Evolutionary conservation across 768 basidiomycete species (phyloP), one percentile per base, ranked within the genome.

Genomic region (Serendipita sp.): DNA sequence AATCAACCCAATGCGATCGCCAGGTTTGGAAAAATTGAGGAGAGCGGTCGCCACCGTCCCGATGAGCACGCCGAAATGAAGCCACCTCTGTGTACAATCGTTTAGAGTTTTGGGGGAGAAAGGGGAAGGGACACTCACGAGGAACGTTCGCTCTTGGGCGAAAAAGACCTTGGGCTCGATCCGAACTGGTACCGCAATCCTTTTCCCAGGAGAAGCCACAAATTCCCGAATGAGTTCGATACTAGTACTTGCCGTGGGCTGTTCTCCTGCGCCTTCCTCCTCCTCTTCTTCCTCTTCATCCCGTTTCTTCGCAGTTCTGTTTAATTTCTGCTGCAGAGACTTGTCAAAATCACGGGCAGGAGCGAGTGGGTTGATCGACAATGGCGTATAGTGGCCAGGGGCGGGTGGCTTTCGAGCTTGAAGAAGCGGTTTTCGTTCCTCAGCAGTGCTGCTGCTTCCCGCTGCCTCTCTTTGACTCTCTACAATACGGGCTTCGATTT

Each of bases 91-190:
- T 22, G 31, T 38, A 42, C 28, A 33, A 26, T 33, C 61, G 14
- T 38, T 38, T 38, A 63, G 30, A 44, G 62, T 48, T 51, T 42
- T 43, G 43, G 63, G 64, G 62, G n/a, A 58, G 7, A 41, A 24
- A 44, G 66, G 20, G 17, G 44, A 38, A 45, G 41, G 50, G 3
- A 20, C 26, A 77, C 90, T 74, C 71, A 90, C 92, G 74, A 94
- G 72, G 79, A 93, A 95, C 14, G 94, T 98, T 65, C 95, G 79
- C 73, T 97, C 94, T 41, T 86, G 85, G 3, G 96, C 96, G 71
- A 97, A 99, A 70, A 94, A 95, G 2, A 96, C 93, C 75, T 99
- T 99, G 30, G 96, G 96, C 72, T 99, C 96, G 51, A 99, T 82
- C 61, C 96, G 82, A n/a, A 99, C 87, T 26, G 95, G 93, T 2